Evolutionary conservation across 2,329 filamentous ascomycete genomes (phyloP).

Genomic region (Penicillium sp.): DNA sequence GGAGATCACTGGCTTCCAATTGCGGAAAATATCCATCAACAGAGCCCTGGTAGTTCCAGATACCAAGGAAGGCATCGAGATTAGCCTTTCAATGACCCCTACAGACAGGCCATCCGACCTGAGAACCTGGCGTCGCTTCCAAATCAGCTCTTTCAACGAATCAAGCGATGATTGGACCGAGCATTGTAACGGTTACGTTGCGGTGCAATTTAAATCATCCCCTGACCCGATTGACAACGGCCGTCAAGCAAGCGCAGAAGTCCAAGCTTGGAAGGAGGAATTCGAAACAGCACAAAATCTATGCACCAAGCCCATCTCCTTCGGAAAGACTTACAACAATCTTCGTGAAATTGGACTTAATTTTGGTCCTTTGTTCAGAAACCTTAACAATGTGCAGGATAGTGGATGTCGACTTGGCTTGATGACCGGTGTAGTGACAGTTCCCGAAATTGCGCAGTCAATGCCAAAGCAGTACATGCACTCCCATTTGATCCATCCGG

Average conservation of each 20-base stretch:
- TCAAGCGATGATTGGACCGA: slow-evolving; percentile 34
- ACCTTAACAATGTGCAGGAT: slow-evolving; percentile 24
- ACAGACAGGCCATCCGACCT: slow-evolving; percentile 23
- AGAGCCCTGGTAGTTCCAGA: slow-evolving; percentile 32
- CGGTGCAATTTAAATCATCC: slow-evolving; percentile 16
- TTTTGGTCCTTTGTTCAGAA: slow-evolving; percentile 34
- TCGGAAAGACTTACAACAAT: slow-evolving; percentile 26
- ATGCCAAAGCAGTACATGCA: slow-evolving; percentile 38
- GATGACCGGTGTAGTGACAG: slow-evolving; percentile 25
- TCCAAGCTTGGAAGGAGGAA: slow-evolving; percentile 9
- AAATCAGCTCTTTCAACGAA: slow-evolving; percentile 31
- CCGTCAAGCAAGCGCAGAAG: slow-evolving; percentile 17
- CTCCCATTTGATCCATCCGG: slow-evolving; percentile 37
- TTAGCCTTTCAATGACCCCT: slow-evolving; percentile 25
- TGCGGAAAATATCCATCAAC: slow-evolving; percentile 29
- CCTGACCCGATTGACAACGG: slow-evolving; percentile 6
- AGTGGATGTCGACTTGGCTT: slow-evolving; percentile 17
- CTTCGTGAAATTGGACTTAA: slow-evolving; percentile 28
- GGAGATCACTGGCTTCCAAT: slow-evolving; percentile 13
- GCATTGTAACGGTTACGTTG: slow-evolving; percentile 35
- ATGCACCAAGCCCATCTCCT: slow-evolving; percentile 25
- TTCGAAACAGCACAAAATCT: slow-evolving; percentile 11
- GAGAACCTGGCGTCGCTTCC: slow-evolving; percentile 30
- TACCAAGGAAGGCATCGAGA: slow-evolving; percentile 32
- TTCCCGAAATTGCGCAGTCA: slow-evolving; percentile 28